Evolutionary conservation across 345 rosid genomes (phyloP).

Genomic region (Aurinia saxatilis): DNA sequence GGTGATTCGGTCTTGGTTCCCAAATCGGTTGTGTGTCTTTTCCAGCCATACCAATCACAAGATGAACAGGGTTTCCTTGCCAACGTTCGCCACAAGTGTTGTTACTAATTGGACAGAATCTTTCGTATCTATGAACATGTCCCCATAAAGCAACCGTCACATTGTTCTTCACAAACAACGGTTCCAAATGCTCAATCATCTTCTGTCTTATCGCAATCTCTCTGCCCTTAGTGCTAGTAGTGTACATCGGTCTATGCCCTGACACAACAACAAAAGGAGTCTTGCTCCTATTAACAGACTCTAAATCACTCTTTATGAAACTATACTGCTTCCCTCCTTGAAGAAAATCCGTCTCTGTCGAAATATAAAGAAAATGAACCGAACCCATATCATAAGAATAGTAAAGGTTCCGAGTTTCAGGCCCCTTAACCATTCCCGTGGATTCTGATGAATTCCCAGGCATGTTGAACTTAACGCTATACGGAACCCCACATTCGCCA

Average conservation of each 20-base stretch:
- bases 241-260: conserved; percentile 97
- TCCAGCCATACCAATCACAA: conserved; percentile 96
- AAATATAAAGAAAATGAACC: conserved; percentile 72
- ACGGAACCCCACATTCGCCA: conserved; percentile 93
- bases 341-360: conserved; percentile 84
- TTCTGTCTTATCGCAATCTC: conserved; percentile 49
- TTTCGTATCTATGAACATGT: conserved; percentile 86
- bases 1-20: conserved; percentile 77
- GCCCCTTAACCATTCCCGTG: conserved; percentile 52
- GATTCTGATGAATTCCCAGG: conserved; percentile 83
- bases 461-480: conserved; percentile 83
- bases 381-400: conserved; percentile 70
- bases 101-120: conserved; percentile 86
- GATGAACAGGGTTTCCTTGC: conserved; percentile 69
- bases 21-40: conserved; percentile 84
- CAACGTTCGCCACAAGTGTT: conserved; percentile 53
- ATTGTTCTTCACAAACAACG: conserved; percentile 59
- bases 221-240: conserved; percentile 52
- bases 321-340: conserved; percentile 63
- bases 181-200: conserved; percentile 82
- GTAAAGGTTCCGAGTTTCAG: conserved; percentile 70
- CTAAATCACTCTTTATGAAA: conserved; percentile 67
- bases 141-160: conserved; percentile 91
- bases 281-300: conserved; percentile 64
- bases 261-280: conserved; percentile 76